Conservation (phyloP, 495 filamentous ascomycete genomes). For the Tetracladium setigerum region DNA sequence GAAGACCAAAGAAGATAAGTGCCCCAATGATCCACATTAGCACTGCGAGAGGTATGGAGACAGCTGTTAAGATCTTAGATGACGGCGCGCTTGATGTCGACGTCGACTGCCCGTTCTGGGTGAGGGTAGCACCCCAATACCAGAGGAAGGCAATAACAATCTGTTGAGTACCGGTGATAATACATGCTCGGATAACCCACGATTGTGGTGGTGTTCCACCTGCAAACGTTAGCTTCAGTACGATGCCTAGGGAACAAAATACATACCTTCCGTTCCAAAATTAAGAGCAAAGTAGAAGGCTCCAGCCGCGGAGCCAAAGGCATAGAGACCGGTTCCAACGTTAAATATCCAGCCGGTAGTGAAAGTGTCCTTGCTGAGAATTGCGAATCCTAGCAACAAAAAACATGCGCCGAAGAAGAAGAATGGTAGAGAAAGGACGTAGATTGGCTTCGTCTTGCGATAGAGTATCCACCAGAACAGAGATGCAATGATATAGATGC, state of each 20-base stretch:
- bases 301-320: slow-evolving; percentile 49
- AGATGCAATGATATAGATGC: slow-evolving; percentile 50
- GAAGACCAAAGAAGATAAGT: slow-evolving; percentile 47
- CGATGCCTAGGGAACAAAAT: too few species aligned
- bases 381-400: slow-evolving; percentile 54
- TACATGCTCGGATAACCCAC: slow-evolving; percentile 57
- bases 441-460: slow-evolving; percentile 46
- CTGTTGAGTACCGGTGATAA: slow-evolving; percentile 57
- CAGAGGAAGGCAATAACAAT: slow-evolving; percentile 54
- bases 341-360: slow-evolving; percentile 44
- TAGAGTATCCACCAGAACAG: slow-evolving; percentile 55
- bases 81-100: slow-evolving; percentile 18
- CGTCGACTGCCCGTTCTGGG: slow-evolving; percentile 15
- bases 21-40: slow-evolving; percentile 43
- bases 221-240: too few species aligned
- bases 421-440: slow-evolving; percentile 50
- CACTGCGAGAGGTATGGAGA: slow-evolving; percentile 41
- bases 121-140: slow-evolving; percentile 50
- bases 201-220: slow-evolving; percentile 49
- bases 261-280: slow-evolving; percentile 56
- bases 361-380: slow-evolving; percentile 31
- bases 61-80: slow-evolving; percentile 29
- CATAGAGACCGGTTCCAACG: slow-evolving; percentile 52
- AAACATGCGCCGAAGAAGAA: slow-evolving; percentile 54
- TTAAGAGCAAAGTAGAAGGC: slow-evolving; percentile 58